These are phyloP conservation scores for Cylindrotheca fusiformis DNA, from an alignment of 108 stramenopile genomes.

Conservation along the genomic window DNA sequence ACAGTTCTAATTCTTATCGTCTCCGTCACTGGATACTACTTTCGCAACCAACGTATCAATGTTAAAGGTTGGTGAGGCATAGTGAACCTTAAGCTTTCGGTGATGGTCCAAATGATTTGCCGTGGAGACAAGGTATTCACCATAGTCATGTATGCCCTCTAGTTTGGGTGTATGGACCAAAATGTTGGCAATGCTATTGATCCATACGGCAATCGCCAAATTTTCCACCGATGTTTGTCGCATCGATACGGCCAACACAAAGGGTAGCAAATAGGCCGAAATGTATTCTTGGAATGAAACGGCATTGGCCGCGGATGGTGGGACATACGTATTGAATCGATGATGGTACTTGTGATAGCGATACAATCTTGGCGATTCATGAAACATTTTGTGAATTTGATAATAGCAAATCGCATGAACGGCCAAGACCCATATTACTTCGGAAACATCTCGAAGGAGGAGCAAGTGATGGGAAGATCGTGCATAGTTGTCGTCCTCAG, in stretches of 20 bases:
- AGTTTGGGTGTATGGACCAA: slow-evolving; percentile 40
- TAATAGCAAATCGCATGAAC: slow-evolving; percentile 27
- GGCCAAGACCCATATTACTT: slow-evolving; percentile 12
- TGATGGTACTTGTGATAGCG: slow-evolving; percentile 30
- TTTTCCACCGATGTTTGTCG: not conserved
- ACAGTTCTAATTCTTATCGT: no score
- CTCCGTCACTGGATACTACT: no score
- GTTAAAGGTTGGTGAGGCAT: slow-evolving; percentile 39
- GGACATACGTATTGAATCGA: slow-evolving; percentile 22
- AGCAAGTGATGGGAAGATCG: not conserved
- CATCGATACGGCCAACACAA: slow-evolving; percentile 3
- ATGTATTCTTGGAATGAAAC: slow-evolving; percentile 30
- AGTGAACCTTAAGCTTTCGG: slow-evolving; percentile 27
- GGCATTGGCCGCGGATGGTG: slow-evolving; percentile 36
- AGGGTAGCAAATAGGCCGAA: slow-evolving; percentile 35
- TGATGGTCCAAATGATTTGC: slow-evolving; percentile 42
- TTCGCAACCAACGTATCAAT: no score
- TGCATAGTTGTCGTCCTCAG: not conserved
- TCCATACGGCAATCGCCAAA: not conserved
- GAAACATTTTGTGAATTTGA: slow-evolving; percentile 27
- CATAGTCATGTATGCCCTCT: slow-evolving; percentile 15
- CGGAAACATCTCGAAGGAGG: not conserved
- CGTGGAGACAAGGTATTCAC: slow-evolving; percentile 17
- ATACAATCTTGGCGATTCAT: slow-evolving; percentile 16
- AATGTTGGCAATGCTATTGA: slow-evolving; percentile 19